A percentile compares a stretch with the other conserved stretches of the same genome.
These are phyloP conservation scores for Lactuca saligna DNA, from an alignment of 129 eudicot species.

Conservation along the genomic window DNA sequence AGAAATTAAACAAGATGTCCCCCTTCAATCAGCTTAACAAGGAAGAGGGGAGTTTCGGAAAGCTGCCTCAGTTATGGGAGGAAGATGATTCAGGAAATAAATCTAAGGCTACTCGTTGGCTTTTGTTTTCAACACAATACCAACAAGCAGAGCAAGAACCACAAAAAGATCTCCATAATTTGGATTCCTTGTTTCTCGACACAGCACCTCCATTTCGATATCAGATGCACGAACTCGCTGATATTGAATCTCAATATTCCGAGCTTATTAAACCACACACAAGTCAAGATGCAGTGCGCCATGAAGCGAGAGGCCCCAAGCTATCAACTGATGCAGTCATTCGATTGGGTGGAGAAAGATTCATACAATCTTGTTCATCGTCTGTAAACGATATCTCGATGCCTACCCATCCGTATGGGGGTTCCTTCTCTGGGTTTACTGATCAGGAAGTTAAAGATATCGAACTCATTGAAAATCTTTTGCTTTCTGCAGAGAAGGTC, in stretches of 20 bases:
- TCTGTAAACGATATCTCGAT: constrained; percentile 20
- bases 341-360: constrained; percentile 50
- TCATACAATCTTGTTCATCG: constrained; percentile 43
- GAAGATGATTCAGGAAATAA: constrained; percentile 27
- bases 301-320: constrained; percentile 27
- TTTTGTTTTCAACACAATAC: background rate
- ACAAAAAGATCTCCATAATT: constrained; percentile 26
- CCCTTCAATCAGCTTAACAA: constrained; percentile 6
- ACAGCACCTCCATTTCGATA: constrained; percentile 32
- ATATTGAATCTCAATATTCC: constrained; percentile 29
- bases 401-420: constrained; percentile 36
- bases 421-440: constrained; percentile 37
- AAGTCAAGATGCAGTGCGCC: background rate
- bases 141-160: constrained; percentile 25
- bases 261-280: constrained; percentile 20
- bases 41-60: constrained; percentile 7
- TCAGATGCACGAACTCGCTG: constrained; percentile 33
- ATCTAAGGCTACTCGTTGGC: background rate
- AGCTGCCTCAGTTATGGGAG: constrained; percentile 20
- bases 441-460: constrained; percentile 39
- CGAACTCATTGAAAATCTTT: constrained; percentile 48
- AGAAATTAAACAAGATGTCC: constrained; percentile 19
- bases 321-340: constrained; percentile 47
- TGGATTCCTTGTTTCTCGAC: constrained; percentile 31
- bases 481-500: constrained; percentile 48